These are phyloP conservation scores for Setomelanomma holmii DNA, from an alignment of 2,329 filamentous ascomycete species.

Conservation along the genomic window DNA sequence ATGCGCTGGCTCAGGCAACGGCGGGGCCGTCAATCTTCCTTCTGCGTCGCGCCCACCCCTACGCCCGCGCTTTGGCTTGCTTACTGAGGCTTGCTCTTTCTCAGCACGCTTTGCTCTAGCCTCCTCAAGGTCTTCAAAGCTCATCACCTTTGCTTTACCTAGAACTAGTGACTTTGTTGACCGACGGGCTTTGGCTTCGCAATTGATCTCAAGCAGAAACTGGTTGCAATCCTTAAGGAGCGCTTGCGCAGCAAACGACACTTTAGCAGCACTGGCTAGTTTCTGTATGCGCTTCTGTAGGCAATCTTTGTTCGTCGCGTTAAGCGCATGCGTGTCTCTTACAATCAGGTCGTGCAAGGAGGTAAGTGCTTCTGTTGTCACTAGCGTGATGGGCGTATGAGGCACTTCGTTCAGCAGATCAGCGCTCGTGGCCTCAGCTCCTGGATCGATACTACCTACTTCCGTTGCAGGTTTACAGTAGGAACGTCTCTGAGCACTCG, in stretches of 20 bases:
- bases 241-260: neutral
- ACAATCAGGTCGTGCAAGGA: slow-evolving; percentile 17
- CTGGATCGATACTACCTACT: neutral
- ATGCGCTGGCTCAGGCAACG: slow-evolving; percentile 4
- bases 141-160: too few relatives aligned
- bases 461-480: slow-evolving; percentile 19
- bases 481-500: slow-evolving; percentile 35
- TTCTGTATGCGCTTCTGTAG: neutral
- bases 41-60: neutral
- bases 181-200: neutral
- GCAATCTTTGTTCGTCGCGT: neutral
- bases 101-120: neutral
- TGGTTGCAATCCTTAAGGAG: neutral
- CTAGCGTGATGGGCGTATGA: slow-evolving; percentile 34
- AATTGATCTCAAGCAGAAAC: neutral
- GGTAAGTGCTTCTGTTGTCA: slow-evolving; percentile 16
- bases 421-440: neutral
- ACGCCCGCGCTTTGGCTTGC: slow-evolving; percentile 3
- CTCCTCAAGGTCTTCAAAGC: neutral
- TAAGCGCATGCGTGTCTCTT: neutral
- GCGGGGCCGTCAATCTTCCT: slow-evolving; percentile 1
- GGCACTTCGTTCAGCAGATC: slow-evolving; percentile 14
- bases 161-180: neutral
- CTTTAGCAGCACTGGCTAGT: too few relatives aligned
- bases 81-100: neutral